Conservation (phyloP, 495 filamentous ascomycete genomes). For the Astrocystis sublimbata region DNA sequence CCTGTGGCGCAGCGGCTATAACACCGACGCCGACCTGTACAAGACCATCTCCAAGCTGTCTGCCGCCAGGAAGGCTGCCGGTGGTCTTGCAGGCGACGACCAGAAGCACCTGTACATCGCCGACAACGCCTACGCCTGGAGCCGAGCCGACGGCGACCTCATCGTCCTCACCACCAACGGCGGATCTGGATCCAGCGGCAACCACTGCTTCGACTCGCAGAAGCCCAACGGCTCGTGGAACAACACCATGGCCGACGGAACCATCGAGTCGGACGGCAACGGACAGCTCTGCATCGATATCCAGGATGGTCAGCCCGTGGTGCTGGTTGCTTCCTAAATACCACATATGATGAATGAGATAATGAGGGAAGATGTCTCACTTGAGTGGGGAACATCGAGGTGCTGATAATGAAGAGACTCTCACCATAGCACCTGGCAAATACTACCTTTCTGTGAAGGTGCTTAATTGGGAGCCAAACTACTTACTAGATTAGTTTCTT, state of each 20-base stretch:
- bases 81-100: constrained; percentile 43
- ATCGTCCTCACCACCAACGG: constrained; percentile 45
- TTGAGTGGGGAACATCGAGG: too few relatives aligned
- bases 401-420: too few relatives aligned
- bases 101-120: constrained; percentile 43
- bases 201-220: constrained; percentile 40
- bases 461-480: too few relatives aligned
- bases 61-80: constrained; percentile 35
- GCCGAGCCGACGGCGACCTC: constrained; percentile 38
- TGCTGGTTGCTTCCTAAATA: constrained; percentile 28
- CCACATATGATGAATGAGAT: too few relatives aligned
- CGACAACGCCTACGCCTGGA: constrained; percentile 41
- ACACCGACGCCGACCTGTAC: constrained; percentile 61
- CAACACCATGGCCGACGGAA: constrained; percentile 25
- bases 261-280: constrained; percentile 22
- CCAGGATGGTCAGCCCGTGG: constrained; percentile 29
- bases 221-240: constrained; percentile 31
- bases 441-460: too few relatives aligned
- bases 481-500: too few relatives aligned
- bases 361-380: too few relatives aligned
- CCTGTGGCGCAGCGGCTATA: constrained; percentile 68
- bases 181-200: constrained; percentile 34
- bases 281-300: constrained; percentile 28
- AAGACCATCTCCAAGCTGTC: constrained; percentile 34
- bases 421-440: too few relatives aligned